Evolutionary conservation across 179 eudicot species (phyloP).

Genomic region (Heliamphora pulchella): DNA sequence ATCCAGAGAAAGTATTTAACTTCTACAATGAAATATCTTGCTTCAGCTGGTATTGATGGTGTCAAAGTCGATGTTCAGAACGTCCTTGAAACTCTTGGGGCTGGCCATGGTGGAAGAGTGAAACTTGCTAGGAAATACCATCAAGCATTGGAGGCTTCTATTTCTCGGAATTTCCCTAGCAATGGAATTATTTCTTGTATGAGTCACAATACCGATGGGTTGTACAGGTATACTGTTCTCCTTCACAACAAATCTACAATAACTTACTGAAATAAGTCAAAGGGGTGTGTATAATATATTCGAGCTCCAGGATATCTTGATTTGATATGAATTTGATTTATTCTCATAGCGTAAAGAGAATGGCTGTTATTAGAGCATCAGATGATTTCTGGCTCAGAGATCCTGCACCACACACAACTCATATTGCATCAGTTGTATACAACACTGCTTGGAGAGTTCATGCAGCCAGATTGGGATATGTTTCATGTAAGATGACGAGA

Average conservation of each 20-base stretch:
- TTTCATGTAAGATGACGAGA: conserved; percentile 55
- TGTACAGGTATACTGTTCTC: conserved; percentile 46
- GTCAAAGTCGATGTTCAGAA: conserved; percentile 84
- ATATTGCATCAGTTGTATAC: conserved; percentile 77
- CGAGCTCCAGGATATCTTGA: not conserved
- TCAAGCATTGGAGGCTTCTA: conserved; percentile 70
- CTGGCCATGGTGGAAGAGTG: conserved; percentile 78
- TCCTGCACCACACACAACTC: conserved; percentile 83
- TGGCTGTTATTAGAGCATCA: conserved; percentile 77
- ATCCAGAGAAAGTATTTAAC: conserved; percentile 61
- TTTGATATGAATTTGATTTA: conserved; percentile 3
- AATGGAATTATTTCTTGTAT: conserved; percentile 77
- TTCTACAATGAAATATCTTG: conserved; percentile 73
- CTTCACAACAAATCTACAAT: not conserved
- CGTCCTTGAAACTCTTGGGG: conserved; percentile 76
- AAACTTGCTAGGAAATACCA: conserved; percentile 66
- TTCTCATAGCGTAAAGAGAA: conserved; percentile 41
- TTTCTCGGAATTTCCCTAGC: conserved; percentile 58
- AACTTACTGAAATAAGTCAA: not conserved
- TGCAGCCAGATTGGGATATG: conserved; percentile 98
- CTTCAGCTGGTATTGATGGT: conserved; percentile 68
- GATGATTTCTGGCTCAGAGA: conserved; percentile 83
- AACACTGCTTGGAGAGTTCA: conserved; percentile 39
- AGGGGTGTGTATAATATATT: not conserved
- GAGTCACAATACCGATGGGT: conserved; percentile 78